Evolutionary conservation across 768 basidiomycete genomes (phyloP), one percentile per base, ranked within the genome.

Genomic region (Tubosaeta sp.): DNA sequence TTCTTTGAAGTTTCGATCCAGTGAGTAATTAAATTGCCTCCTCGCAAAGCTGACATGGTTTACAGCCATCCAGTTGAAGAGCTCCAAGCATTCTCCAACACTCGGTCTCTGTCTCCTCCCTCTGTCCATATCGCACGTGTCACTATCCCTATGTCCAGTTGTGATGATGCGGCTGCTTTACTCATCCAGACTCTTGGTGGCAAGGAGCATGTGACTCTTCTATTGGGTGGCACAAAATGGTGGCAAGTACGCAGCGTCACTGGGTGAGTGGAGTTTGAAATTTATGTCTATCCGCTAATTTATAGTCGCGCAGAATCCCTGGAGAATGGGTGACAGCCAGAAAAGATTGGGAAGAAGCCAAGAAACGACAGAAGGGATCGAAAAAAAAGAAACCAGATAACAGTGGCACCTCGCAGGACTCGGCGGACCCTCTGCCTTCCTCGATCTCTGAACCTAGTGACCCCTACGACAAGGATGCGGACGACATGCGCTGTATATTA

Each of bases 201-300:
- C n/a, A 86, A 88, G 60, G 80, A 87, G 35, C 75, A 80, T 13
- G 81, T 78, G 43, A 79, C 81, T 55, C 77, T 76, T 35, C 64
- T 91, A 27, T 84, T 93, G 4, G 95, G 95, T 11, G 95, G 95
- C 1, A 81, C 83, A 6, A 94, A 94, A 65, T 98, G 95, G 94
- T 98, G 95, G 95, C 94, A 96, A 69, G 92, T 94, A 30, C 84
- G 94, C 36, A 86, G 87, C 18, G 64, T 92, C 41, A 71, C 80
- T 46, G 94, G 93, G 93, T 82, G 72, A 64, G 71, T 71, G 34
- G 49, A 49, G 7, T 52, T 55, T 39, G 22, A 31, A 13, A 27
- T 51, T 51, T 32, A 9, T 34, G 18, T 50, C 30, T 51, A 44
- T 32, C 24, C n/a, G 49, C 44, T 65, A 58, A 57, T 49, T 49